Base-by-base conservation (phyloP, 495 filamentous ascomycete genomes). In the Ascobolus immersus region DNA sequence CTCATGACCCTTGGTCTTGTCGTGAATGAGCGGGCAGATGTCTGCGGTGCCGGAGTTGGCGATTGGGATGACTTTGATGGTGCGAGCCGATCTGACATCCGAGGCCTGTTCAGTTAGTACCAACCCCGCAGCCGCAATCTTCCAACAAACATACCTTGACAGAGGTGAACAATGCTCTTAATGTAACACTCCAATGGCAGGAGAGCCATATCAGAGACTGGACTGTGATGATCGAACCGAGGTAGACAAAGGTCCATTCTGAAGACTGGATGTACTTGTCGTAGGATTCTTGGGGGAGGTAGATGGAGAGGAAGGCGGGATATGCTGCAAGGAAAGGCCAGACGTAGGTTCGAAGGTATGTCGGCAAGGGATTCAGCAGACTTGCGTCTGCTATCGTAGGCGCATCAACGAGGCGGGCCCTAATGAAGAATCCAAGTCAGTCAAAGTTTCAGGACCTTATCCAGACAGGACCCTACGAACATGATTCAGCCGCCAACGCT, bases 201-300 rank as follows among this genome's bases (percentile, higher is more conserved):
- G 73, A 84, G 37, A 99, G 62, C 89, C 89, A 99, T 30, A 77
- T 58, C 38, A 99, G 64, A 38, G 75, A 68, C 60, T 99, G 86
- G 30, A 68, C 42, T 9, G 82, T 92, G 49, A 90, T 62, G 47
- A 94, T 90, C 20, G 68, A 62, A 39, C 76, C 82, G 38, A 73
- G 61, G 64, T 71, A 99, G 33, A 94, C 78, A 52, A 91, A 91
- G 6, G 89, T 94, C 86, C 86, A 99, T 58, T 99, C 86, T 42
- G 70, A 67, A 15, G 69, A 73, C 34, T 72, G 61, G 38, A 99
- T 82, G 55, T 94, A 71, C 43, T 70, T 75, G 32, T 86, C 71
- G 55, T 94, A 99, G 40, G 73, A 66, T 17, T 78, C 75, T 24
- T 67, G 58, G 9, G 68, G 74, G 32, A 90, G 67, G 49, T 84